Percentiles rank a stretch among this genome's conserved stretches.
phyloP scores from a whole-genome alignment of 768 basidiomycete species.

The Tricholoma terreum region DNA sequence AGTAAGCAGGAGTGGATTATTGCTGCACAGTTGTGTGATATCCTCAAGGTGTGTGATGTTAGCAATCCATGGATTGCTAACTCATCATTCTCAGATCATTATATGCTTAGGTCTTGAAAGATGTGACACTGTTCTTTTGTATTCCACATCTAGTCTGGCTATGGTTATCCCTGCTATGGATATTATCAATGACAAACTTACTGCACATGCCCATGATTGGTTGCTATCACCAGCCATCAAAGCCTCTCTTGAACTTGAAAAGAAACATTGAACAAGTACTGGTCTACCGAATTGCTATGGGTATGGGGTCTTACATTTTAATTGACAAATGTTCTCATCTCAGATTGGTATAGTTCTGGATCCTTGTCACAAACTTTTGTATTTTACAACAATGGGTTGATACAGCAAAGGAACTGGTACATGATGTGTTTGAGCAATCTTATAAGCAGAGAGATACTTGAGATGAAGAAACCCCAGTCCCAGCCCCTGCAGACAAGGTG shows the following conservation, averaged over 20 bases:
- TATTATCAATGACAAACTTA: neutral
- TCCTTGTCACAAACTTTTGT: slow-evolving; percentile 31
- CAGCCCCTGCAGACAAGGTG: slow-evolving; percentile 23
- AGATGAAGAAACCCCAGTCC: neutral
- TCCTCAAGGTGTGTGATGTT: slow-evolving; percentile 23
- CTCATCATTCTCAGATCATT: neutral
- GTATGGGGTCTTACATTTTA: too few species aligned
- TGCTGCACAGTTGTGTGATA: slow-evolving; percentile 19
- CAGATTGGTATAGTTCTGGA: slow-evolving; percentile 25
- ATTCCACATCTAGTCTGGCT: slow-evolving; percentile 20
- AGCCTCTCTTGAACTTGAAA: slow-evolving; percentile 18
- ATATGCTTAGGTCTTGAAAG: neutral
- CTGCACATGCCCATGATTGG: neutral
- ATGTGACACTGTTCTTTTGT: slow-evolving; percentile 27
- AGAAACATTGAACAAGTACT: slow-evolving; percentile 28
- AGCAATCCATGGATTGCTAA: neutral
- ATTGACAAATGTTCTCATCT: too few species aligned
- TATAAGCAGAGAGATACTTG: neutral
- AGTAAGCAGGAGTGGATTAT: slow-evolving; percentile 26
- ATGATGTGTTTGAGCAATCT: slow-evolving; percentile 13
- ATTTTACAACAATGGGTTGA: slow-evolving; percentile 27
- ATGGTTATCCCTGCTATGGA: slow-evolving; percentile 34
- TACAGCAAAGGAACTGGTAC: slow-evolving; percentile 15
- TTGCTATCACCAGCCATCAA: slow-evolving; percentile 10
- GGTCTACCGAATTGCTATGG: too few species aligned